Evolutionary conservation across 352 stramenopile species (phyloP).

Genomic region (Phytophthora gonapodyides): DNA sequence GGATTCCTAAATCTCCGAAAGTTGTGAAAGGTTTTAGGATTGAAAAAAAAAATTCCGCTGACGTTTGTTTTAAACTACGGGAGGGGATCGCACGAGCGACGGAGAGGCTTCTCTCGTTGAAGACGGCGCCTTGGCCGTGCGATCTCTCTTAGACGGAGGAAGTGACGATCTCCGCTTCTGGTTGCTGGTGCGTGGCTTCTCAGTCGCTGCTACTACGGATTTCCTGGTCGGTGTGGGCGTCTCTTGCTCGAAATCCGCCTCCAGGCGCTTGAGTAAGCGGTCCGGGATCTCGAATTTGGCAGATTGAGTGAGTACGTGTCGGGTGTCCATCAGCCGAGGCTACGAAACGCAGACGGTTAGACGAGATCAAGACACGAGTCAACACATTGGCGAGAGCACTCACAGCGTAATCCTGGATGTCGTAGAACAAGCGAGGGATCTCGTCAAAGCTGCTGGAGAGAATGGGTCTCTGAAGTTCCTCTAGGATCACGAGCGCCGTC

Average conservation of each 20-base stretch:
- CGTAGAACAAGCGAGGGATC: slow-evolving; percentile 78
- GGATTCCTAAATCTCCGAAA: slow-evolving; percentile 79
- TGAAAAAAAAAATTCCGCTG: background rate
- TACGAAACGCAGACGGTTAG: slow-evolving; percentile 10
- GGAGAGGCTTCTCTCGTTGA: slow-evolving; percentile 31
- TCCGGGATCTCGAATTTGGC: slow-evolving; percentile 50
- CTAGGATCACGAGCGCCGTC: slow-evolving; percentile 60
- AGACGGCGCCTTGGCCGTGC: slow-evolving; percentile 20
- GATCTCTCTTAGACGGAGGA: slow-evolving; percentile 8
- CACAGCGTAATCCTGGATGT: slow-evolving; percentile 66
- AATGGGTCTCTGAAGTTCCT: slow-evolving; percentile 51
- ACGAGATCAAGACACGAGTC: background rate
- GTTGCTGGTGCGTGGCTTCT: slow-evolving; percentile 13
- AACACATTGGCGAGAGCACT: slow-evolving; percentile 18
- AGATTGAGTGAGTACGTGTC: slow-evolving; percentile 32
- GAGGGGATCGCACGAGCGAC: slow-evolving; percentile 11
- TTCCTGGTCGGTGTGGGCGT: slow-evolving; percentile 14
- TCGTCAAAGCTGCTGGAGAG: slow-evolving; percentile 69
- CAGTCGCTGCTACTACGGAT: slow-evolving; percentile 1
- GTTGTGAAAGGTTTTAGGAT: slow-evolving; percentile 36
- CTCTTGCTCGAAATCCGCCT: slow-evolving; percentile 38
- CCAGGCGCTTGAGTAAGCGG: slow-evolving; percentile 32
- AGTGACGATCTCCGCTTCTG: slow-evolving; percentile 20
- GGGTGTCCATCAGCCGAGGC: slow-evolving; percentile 33
- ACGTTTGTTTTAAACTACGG: slow-evolving; percentile 6